Evolutionary conservation across 805 yeast species (phyloP).

Genomic region (Blastobotrys parvus): DNA sequence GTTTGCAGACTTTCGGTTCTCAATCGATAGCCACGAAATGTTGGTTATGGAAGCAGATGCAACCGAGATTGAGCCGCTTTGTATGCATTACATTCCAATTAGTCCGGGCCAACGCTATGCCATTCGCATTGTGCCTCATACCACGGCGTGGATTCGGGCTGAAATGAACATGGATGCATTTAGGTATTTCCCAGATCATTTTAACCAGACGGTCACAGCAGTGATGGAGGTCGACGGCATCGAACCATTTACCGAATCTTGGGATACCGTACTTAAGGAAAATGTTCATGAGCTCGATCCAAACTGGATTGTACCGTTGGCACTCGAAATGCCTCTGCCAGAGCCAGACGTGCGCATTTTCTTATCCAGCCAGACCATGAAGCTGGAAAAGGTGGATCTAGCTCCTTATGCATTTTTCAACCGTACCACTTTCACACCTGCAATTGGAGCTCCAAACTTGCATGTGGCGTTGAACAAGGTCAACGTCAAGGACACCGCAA

Average conservation of each 20-base stretch:
- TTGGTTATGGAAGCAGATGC: conserved; percentile 29
- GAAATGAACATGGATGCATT: conserved; percentile 48
- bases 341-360: conserved; percentile 13
- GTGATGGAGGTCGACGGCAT: not conserved
- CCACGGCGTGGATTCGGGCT: conserved; percentile 5
- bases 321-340: conserved; percentile 4
- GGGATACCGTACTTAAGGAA: no score
- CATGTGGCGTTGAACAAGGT: conserved; percentile 20
- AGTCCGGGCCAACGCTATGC: conserved; percentile 81
- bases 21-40: conserved; percentile 22
- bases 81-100: conserved; percentile 18
- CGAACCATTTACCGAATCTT: conserved; percentile 22
- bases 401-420: conserved; percentile 11
- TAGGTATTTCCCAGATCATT: conserved; percentile 37
- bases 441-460: conserved; percentile 23
- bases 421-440: conserved; percentile 13
- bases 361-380: conserved; percentile 8
- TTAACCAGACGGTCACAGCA: conserved; percentile 28
- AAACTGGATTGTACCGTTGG: not conserved
- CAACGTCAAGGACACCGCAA: conserved; percentile 22
- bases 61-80: conserved; percentile 16
- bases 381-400: conserved; percentile 14
- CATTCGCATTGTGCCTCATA: conserved; percentile 38
- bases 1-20: conserved; percentile 23
- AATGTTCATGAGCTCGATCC: conserved; percentile 3